Percentiles rank a stretch among this genome's conserved stretches.
These are phyloP conservation scores for Monosporozyma yasuniensis DNA, from an alignment of 805 yeast genomes.

Conservation along the genomic window DNA sequence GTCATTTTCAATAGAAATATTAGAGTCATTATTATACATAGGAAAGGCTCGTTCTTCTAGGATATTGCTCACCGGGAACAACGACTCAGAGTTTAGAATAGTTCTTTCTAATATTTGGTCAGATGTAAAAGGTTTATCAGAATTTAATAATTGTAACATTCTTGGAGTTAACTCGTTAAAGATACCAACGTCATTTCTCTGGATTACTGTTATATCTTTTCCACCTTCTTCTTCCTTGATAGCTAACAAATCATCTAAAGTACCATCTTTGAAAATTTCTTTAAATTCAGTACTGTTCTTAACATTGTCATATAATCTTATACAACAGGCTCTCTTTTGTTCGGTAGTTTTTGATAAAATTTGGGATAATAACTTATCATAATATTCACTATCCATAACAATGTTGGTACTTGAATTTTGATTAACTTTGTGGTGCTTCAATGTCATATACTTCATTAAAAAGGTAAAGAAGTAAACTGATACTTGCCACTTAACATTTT, in stretches of 20 bases:
- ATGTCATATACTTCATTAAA: conserved; percentile 11
- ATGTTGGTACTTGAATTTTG: not conserved
- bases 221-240: not conserved
- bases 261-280: not conserved
- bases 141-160: conserved; percentile 6
- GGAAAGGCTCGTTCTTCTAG: not conserved
- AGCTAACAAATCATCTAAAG: not conserved
- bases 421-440: not conserved
- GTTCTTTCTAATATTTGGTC: not conserved
- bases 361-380: conserved; percentile 8
- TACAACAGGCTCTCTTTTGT: conserved; percentile 13
- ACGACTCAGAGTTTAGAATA: not conserved
- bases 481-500: conserved; percentile 22
- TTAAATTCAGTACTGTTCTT: conserved; percentile 1
- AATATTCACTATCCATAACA: conserved; percentile 1
- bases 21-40: not conserved
- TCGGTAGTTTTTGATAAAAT: conserved; percentile 9
- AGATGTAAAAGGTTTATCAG: conserved; percentile 4
- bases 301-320: conserved; percentile 1
- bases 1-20: not conserved
- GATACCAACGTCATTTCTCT: conserved; percentile 4
- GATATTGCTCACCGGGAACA: not conserved
- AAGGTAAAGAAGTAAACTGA: conserved; percentile 19
- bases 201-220: not conserved
- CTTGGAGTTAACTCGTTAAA: conserved; percentile 7